Evolutionary conservation across 164 flowering plant genomes (phyloP).

Genomic region (Nymphaea colorata): DNA sequence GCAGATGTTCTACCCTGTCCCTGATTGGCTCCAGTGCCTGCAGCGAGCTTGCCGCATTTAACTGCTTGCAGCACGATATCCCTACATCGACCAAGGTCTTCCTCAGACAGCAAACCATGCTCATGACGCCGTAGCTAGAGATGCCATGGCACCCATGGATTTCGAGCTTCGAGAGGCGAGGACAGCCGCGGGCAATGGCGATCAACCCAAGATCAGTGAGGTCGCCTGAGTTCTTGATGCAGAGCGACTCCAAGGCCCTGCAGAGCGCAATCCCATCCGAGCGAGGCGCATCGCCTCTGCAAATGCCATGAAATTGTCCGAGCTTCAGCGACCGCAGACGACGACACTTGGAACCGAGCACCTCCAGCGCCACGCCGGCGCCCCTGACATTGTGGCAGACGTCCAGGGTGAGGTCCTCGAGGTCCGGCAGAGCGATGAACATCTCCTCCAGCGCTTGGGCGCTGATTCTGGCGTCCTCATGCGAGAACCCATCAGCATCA

Average conservation of each 20-base stretch:
- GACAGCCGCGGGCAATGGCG: conserved; percentile 65
- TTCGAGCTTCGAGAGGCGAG: conserved; percentile 45
- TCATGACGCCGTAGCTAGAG: conserved; percentile 53
- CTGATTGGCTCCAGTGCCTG: conserved; percentile 62
- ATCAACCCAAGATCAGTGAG: conserved; percentile 62
- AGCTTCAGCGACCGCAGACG: conserved; percentile 43
- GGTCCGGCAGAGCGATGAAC: conserved; percentile 36
- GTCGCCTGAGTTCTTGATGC: conserved; percentile 54
- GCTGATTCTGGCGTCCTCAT: conserved; percentile 50
- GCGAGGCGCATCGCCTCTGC: conserved; percentile 38
- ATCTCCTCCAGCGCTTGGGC: conserved; percentile 29
- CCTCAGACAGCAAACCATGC: conserved; percentile 39
- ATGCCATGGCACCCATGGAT: conserved; percentile 60
- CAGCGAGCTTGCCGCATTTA: conserved; percentile 41
- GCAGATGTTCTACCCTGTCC: conserved; percentile 42
- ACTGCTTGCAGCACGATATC: conserved; percentile 59
- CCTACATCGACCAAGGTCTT: conserved; percentile 51
- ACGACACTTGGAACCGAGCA: conserved; percentile 43
- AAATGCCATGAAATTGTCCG: conserved; percentile 73
- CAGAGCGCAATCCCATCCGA: conserved; percentile 75
- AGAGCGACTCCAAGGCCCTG: conserved; percentile 38
- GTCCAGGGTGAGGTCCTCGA: conserved; percentile 63
- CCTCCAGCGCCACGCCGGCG: conserved; percentile 44
- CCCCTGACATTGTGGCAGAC: conserved; percentile 61
- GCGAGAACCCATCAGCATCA: conserved; percentile 25